Conservation (phyloP, 2,329 filamentous ascomycete genomes). For the Paraconiothyrium brasiliense region DNA sequence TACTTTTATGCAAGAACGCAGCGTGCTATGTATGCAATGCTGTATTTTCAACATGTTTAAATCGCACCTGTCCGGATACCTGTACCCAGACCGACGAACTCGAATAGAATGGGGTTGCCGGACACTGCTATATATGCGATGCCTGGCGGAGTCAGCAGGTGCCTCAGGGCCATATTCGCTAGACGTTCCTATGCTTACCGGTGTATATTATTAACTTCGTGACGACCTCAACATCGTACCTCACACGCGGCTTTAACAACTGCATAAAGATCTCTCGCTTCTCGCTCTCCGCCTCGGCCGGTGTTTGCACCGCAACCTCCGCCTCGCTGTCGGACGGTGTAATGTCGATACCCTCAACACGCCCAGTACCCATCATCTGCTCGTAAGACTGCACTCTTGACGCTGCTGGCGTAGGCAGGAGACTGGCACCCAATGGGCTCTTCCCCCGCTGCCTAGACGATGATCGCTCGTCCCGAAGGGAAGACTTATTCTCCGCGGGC, state of each 20-base stretch:
- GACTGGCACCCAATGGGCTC: slow-evolving; percentile 52
- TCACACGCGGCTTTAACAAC: slow-evolving; percentile 84
- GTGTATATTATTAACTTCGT: slow-evolving; percentile 96
- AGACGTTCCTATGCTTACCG: slow-evolving; percentile 64
- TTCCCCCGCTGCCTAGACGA: slow-evolving; percentile 33
- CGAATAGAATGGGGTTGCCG: slow-evolving; percentile 76
- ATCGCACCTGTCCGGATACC: slow-evolving; percentile 23
- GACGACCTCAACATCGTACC: slow-evolving; percentile 98
- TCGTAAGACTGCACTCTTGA: slow-evolving; percentile 70
- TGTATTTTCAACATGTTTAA: neutral
- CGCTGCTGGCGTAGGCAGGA: slow-evolving; percentile 59
- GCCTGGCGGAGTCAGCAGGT: slow-evolving; percentile 60
- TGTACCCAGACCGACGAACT: slow-evolving; percentile 63
- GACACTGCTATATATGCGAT: slow-evolving; percentile 85
- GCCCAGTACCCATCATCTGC: slow-evolving; percentile 76
- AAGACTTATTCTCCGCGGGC: slow-evolving; percentile 24
- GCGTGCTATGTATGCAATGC: neutral
- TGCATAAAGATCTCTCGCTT: slow-evolving; percentile 79
- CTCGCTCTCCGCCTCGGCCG: slow-evolving; percentile 48
- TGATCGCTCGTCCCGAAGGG: slow-evolving; percentile 38
- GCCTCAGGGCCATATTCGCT: neutral
- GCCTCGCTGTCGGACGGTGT: slow-evolving; percentile 46
- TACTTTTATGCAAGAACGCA: neutral
- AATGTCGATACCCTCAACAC: slow-evolving; percentile 36
- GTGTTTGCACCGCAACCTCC: slow-evolving; percentile 37